These are phyloP conservation scores for Didymella exigua DNA, from an alignment of 2,329 filamentous ascomycete species.

Conservation along the genomic window DNA sequence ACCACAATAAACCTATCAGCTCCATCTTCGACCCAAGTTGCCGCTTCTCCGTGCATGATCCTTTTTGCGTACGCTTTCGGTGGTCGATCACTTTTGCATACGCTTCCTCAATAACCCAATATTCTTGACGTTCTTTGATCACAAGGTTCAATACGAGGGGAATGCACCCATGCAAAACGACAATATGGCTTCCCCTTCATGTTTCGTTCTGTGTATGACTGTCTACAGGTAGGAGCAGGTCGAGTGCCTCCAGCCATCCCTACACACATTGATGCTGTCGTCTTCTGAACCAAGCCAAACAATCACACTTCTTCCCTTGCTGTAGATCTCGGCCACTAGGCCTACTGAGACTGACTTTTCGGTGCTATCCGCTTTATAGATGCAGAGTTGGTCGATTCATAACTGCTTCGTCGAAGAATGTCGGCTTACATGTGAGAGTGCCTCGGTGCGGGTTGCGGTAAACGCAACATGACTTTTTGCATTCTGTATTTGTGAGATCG, in stretches of 20 bases:
- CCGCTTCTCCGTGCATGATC: constrained; percentile 24
- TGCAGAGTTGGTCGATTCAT: too few relatives aligned
- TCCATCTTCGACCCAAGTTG: constrained; percentile 15
- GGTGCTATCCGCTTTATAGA: too few relatives aligned
- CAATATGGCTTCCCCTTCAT: constrained; percentile 15
- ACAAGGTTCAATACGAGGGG: constrained; percentile 21
- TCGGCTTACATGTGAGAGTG: too few relatives aligned
- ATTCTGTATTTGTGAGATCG: constrained; percentile 9
- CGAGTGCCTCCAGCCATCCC: too few relatives aligned
- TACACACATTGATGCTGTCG: too few relatives aligned
- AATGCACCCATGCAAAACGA: constrained; percentile 23
- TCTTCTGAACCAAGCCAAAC: too few relatives aligned
- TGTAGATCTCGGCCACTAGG: too few relatives aligned
- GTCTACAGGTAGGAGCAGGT: constrained; percentile 23
- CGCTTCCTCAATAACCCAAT: constrained; percentile 23
- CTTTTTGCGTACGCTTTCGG: constrained; percentile 25
- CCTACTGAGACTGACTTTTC: too few relatives aligned
- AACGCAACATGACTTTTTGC: too few relatives aligned
- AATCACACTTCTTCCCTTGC: too few relatives aligned
- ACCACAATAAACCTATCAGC: constrained; percentile 18
- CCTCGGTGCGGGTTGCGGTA: too few relatives aligned
- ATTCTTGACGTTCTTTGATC: constrained; percentile 13
- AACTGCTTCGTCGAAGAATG: too few relatives aligned
- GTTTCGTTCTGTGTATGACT: neutral
- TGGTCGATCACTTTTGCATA: constrained; percentile 22